Evolutionary conservation across 1,284 basidiomycete species (phyloP), one percentile per base, ranked within the genome.

Genomic region (Cryptococcus amylolentus): DNA sequence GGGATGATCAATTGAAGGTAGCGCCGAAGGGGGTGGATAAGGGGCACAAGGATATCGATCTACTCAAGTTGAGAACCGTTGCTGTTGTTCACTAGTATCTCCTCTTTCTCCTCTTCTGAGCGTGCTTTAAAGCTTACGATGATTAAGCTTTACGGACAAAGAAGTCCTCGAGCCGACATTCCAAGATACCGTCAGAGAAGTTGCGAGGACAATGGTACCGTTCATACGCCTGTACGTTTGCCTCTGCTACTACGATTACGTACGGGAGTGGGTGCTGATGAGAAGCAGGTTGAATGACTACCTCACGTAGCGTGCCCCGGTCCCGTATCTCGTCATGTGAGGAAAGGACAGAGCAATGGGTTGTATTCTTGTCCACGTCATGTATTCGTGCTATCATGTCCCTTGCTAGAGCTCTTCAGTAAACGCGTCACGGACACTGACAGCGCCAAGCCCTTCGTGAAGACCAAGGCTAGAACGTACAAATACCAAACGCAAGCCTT

Each of bases 21-120:
- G 89, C 91, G 10, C 91, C 91, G 1, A 93, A 93, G 70, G 91
- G 91, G 0, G 77, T 92, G n/a, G 83, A 84, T 54, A 94, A 91
- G 75, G 81, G 80, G 20, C 91, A 95, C 70, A 80, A 80, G 74
- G 88, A 94, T 70, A 94, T 94, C 60, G 90, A 91, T 70, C 76
- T 94, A 54, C 76, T 95, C 61, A 91, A 90, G 72, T 86, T 90
- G 62, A 84, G 91, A 39, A 86, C 86, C 27, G 84, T 92, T 43
- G 84, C 82, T 5, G 91, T 93, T 0, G 72, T 83, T 0, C 82
- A 85, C 65, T 75, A 74, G 89, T 90, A 64, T 55, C 83, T 79
- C 31, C 26, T 28, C 45, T 4, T 23, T 39, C 27, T 18, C 16
- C 3, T 7, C 14, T 13, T 41, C 9, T 40, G 2, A 38, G 10